Evolutionary conservation across 2,329 filamentous ascomycete species (phyloP).

Genomic region (Trichoderma sp.): DNA sequence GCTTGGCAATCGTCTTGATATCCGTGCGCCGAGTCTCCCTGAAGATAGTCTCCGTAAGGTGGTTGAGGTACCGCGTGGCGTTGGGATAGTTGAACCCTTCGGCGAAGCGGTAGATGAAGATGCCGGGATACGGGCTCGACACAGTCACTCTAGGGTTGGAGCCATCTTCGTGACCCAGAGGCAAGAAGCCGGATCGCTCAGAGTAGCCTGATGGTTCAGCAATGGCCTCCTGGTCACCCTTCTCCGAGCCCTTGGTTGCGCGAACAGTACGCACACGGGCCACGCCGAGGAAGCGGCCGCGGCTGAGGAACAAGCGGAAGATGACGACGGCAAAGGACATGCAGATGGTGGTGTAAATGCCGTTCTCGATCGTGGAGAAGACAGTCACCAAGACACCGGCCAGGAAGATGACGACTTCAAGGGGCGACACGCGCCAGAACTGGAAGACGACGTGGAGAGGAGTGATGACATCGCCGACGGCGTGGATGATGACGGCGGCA

Average conservation of each 20-base stretch:
- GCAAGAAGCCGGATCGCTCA: slow-evolving; percentile 43
- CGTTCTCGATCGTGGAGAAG: slow-evolving; percentile 78
- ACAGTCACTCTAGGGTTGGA: slow-evolving; percentile 48
- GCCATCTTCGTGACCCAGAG: slow-evolving; percentile 48
- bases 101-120: slow-evolving; percentile 54
- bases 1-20: slow-evolving; percentile 41
- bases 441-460: slow-evolving; percentile 80
- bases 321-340: slow-evolving; percentile 68
- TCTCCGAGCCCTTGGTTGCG: slow-evolving; percentile 43
- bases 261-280: slow-evolving; percentile 81
- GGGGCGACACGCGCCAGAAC: slow-evolving; percentile 80
- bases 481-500: slow-evolving; percentile 84
- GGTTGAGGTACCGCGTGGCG: slow-evolving; percentile 49
- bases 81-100: slow-evolving; percentile 58
- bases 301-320: slow-evolving; percentile 74
- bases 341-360: slow-evolving; percentile 77
- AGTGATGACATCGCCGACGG: slow-evolving; percentile 81
- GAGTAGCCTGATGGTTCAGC: slow-evolving; percentile 46
- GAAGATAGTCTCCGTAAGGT: slow-evolving; percentile 46
- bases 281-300: slow-evolving; percentile 73
- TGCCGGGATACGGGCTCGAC: slow-evolving; percentile 48
- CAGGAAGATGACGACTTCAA: slow-evolving; percentile 83
- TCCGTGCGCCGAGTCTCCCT: slow-evolving; percentile 45
- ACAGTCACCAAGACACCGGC: slow-evolving; percentile 79
- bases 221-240: slow-evolving; percentile 34